Base-by-base conservation (phyloP, 371 early-diverging fungal genomes). In the Dinochytrium kinnereticum region DNA sequence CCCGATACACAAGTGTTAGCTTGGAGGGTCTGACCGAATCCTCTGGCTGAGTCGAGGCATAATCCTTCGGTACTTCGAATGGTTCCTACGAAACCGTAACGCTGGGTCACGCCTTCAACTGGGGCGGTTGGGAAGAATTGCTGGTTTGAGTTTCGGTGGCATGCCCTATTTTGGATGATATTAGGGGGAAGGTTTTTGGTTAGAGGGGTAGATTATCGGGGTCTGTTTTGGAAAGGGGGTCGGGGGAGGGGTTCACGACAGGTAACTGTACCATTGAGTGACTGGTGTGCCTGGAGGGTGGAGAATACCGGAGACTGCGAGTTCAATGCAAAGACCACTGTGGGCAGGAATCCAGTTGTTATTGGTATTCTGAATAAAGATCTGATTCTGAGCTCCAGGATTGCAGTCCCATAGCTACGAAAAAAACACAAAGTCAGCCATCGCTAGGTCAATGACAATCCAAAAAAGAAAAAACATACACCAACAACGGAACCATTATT, bases 351-450 rank as follows among this genome's bases (percentile, higher is more conserved):
- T 70, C 70, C 70, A 70, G 1, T 15, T 24, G 19, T n/a, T 2
- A 3, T 59, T 13, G 2, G 19, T 7, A 39, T 70, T 70, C 33
- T 55, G 39, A 30, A 70, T 59, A 31, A 70, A 70, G 3, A 26
- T 10, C 38, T 70, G 59, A 59, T 70, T 70, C 26, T 33, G 30
- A 15, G 50, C 51, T 2, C 70, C 70, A 33, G 59, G 10, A 26
- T 33, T 69, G 34, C 69, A 69, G 28, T n/a, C 49, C 69, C 69
- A 69, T 26, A 69, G 5, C 69, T 69, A 3, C n/a, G n/a, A n/a
- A n/a, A n/a, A n/a, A n/a, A n/a, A n/a, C n/a, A n/a, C n/a, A n/a
- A n/a, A n/a, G n/a, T n/a, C n/a, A n/a, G n/a, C n/a, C n/a, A n/a
- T n/a, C n/a, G n/a, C n/a, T n/a, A n/a, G n/a, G n/a, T n/a, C n/a